Evolutionary conservation across 331 rosid genomes (phyloP).

Genomic region (Arachis monticola): DNA sequence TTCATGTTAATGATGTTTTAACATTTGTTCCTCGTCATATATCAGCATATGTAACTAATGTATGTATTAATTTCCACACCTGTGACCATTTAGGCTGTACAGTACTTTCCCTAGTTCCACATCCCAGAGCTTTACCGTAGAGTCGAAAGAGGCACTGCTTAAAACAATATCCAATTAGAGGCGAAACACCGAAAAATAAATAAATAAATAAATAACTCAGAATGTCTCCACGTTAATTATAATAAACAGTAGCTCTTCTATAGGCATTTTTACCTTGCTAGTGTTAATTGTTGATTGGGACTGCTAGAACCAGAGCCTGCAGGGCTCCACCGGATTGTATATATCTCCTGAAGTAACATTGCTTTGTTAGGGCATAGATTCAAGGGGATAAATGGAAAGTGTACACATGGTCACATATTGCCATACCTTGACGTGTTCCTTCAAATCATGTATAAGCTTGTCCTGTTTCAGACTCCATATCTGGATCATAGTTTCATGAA

Average conservation of each 20-base stretch:
- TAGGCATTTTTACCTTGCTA: constrained; percentile 66
- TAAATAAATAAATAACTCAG: neutral
- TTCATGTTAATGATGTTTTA: neutral
- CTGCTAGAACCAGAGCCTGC: constrained; percentile 72
- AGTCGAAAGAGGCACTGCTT: constrained; percentile 83
- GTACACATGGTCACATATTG: neutral
- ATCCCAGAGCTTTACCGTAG: constrained; percentile 87
- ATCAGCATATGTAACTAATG: constrained; percentile 11
- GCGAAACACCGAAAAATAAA: neutral
- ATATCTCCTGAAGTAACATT: constrained; percentile 64
- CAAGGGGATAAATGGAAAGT: neutral
- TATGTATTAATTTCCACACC: constrained; percentile 50
- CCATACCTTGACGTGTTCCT: constrained; percentile 49
- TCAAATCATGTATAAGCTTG: constrained; percentile 45
- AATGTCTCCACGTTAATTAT: constrained; percentile 6
- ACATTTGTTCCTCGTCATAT: neutral
- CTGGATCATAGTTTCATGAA: constrained; percentile 34
- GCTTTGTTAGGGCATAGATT: constrained; percentile 16
- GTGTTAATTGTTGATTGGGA: constrained; percentile 65
- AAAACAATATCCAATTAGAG: constrained; percentile 16
- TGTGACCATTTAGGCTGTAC: constrained; percentile 72
- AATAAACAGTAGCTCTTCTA: neutral
- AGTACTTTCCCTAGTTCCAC: constrained; percentile 73
- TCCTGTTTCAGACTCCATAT: constrained; percentile 56
- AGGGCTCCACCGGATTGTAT: constrained; percentile 90